Evolutionary conservation across 1,284 basidiomycete genomes (phyloP), one percentile per base, ranked within the genome.

Genomic region (Apiotrichum gracile): DNA sequence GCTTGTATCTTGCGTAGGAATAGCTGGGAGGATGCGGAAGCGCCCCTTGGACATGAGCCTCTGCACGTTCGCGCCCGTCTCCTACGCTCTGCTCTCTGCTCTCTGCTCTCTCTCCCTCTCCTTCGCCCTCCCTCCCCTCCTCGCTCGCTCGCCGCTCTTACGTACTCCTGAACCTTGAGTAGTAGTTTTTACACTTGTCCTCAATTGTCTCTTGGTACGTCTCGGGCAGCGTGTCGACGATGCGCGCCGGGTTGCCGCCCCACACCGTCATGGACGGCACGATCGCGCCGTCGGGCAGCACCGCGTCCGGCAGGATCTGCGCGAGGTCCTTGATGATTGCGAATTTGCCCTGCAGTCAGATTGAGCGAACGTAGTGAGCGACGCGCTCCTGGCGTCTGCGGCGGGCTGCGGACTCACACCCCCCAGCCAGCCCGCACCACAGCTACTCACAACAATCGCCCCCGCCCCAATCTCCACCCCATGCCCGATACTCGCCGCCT

Each of bases 241-340:
- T 87, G 12, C 82, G 82, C 16, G 88, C 92, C 65, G 96, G 94
- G 49, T 89, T 90, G 12, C 96, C 96, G 14, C 83, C 78, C 76
- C 93, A 97, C 6, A 88, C 77, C 0, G 91, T 83, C 60, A 96
- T 78, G 4, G 88, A 88, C 1, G 93, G 91, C 13, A 98, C 84
- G 46, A 97, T 89, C 0, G 92, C 92, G 55, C 91, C 91, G 14
- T 93, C 87, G 3, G 93, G 88, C 5, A 98, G 78, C 19, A 98
- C 84, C 0, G 91, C 88, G 59, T 91, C 55, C 83, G 86, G 56
- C 89, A 86, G 57, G 29, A 76, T 65, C 57, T 84, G 85, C 4
- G 88, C 90, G 63, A 91, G 91, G 69, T 98, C 94, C 70, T 97
- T 97, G 75, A 98, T 92, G 60, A 97, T 91, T 0, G 86, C 85